phyloP scores from a whole-genome alignment of 2,329 filamentous ascomycete species.

The Endothia cerciana region DNA sequence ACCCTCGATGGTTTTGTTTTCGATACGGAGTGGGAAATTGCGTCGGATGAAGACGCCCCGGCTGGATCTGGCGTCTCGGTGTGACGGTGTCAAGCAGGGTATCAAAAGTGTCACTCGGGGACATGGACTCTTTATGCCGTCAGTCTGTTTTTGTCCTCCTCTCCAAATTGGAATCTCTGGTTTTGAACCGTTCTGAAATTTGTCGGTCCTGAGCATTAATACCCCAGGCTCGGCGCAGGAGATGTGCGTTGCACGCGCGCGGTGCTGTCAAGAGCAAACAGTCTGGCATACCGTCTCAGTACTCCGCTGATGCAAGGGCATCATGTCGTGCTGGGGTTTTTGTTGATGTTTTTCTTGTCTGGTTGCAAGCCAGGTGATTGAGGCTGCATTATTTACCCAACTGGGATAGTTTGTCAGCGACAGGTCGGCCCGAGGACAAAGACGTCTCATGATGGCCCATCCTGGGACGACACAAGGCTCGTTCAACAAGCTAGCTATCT shows the following conservation, averaged over 20 bases:
- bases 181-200: not conserved
- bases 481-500: not conserved
- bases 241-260: not conserved
- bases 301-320: not conserved
- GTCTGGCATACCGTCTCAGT: not conserved
- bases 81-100: not conserved
- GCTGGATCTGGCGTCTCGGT: slow-evolving; percentile 1
- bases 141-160: not conserved
- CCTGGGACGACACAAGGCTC: not conserved
- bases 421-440: not conserved
- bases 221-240: not conserved
- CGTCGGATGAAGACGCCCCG: not conserved
- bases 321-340: not conserved
- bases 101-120: not conserved
- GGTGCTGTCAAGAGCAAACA: not conserved
- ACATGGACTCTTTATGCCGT: not conserved
- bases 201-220: not conserved
- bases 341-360: not conserved
- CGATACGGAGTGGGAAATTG: not conserved
- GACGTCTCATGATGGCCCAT: not conserved
- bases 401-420: not conserved
- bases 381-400: not conserved
- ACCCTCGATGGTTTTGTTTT: not conserved
- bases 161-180: not conserved
- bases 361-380: not conserved